These are phyloP conservation scores for Crucihimalaya himalaica DNA, from an alignment of 345 rosid species.

Conservation along the genomic window DNA sequence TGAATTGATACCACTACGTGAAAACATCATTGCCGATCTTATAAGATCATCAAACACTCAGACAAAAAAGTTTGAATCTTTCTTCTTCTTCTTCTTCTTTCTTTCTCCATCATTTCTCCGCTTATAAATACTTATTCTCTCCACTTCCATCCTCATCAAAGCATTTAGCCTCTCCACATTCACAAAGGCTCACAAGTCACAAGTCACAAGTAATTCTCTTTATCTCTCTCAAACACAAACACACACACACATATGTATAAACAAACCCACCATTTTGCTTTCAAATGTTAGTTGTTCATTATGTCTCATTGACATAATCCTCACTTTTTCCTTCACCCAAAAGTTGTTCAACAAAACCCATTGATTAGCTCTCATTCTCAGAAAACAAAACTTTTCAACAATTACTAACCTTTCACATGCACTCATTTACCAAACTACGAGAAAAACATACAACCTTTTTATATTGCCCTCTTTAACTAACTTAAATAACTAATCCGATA, in stretches of 20 bases:
- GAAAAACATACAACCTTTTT: neutral
- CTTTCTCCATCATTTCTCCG: conserved; percentile 17
- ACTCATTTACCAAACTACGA: conserved; percentile 10
- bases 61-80: conserved; percentile 3
- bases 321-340: neutral
- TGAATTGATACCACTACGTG: conserved; percentile 19
- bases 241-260: neutral
- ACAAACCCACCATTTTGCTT: conserved; percentile 11
- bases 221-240: conserved; percentile 6
- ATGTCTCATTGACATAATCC: conserved; percentile 2
- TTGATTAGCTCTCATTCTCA: neutral
- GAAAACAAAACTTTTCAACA: neutral
- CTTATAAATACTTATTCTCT: conserved; percentile 33
- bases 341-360: conserved; percentile 22
- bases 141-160: conserved; percentile 24
- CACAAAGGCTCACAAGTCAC: conserved; percentile 18
- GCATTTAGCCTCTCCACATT: conserved; percentile 26
- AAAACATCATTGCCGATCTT: conserved; percentile 6
- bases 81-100: conserved; percentile 12
- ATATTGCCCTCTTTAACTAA: neutral
- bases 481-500: neutral
- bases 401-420: conserved; percentile 17
- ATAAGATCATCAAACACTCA: conserved; percentile 18
- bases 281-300: neutral
- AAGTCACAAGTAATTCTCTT: conserved; percentile 13